A percentile compares a stretch with the other conserved stretches of the same genome.
Conservation (phyloP, 768 basidiomycete species). For the Boletus rubescentipes region DNA sequence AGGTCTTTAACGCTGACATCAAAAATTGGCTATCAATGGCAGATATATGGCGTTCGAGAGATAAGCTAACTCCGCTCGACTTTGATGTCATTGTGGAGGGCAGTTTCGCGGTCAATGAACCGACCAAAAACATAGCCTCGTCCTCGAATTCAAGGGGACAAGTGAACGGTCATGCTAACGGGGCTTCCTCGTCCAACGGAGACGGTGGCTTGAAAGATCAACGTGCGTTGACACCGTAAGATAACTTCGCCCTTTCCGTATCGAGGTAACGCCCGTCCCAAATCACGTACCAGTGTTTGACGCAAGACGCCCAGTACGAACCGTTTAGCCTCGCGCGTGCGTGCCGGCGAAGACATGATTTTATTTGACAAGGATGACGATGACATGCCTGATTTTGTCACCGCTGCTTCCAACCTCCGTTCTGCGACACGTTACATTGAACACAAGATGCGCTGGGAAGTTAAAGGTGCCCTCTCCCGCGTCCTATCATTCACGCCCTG, state of each 20-base stretch:
- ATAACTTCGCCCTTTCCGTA: slow-evolving; percentile 80
- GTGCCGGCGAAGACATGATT: no score
- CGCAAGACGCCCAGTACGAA: slow-evolving; percentile 54
- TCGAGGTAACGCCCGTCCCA: slow-evolving; percentile 62
- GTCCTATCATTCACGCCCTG: background rate
- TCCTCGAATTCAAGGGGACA: slow-evolving; percentile 19
- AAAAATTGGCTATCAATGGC: no score
- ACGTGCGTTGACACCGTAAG: slow-evolving; percentile 67
- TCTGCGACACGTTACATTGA: slow-evolving; percentile 88
- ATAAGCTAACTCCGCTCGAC: slow-evolving; percentile 82
- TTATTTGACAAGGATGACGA: no score
- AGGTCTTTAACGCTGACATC: slow-evolving; percentile 91
- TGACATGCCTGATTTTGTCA: no score
- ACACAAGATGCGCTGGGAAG: slow-evolving; percentile 90
- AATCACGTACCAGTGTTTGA: slow-evolving; percentile 4
- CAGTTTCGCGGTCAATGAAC: slow-evolving; percentile 49
- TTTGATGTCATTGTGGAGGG: slow-evolving; percentile 72
- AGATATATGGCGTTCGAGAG: no score
- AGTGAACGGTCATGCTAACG: no score
- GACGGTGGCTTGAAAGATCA: slow-evolving; percentile 73
- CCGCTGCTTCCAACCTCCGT: slow-evolving; percentile 90
- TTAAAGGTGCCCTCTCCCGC: no score
- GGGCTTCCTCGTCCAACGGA: slow-evolving; percentile 13
- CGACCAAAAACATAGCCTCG: slow-evolving; percentile 12
- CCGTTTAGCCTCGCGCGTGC: slow-evolving; percentile 89